phyloP scores from a whole-genome alignment of 140 eudicot genomes.

The Bidens hawaiensis region DNA sequence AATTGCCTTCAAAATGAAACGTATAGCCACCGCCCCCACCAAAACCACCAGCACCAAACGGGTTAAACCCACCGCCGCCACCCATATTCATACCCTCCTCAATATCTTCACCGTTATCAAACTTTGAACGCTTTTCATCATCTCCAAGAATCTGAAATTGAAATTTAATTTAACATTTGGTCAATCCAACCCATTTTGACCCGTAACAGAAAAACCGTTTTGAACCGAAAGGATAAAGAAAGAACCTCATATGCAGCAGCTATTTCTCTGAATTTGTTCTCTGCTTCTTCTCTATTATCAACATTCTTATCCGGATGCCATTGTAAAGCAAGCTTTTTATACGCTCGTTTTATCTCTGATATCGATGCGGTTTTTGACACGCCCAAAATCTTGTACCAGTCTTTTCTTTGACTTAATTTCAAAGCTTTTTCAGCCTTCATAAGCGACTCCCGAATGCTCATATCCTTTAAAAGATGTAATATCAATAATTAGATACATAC shows the following conservation, averaged over 20 bases:
- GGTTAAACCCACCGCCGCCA: conserved; percentile 86
- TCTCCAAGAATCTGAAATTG: conserved; percentile 61
- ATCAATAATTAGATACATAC: conserved; percentile 3
- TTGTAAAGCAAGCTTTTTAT: conserved; percentile 88
- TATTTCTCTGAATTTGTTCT: conserved; percentile 82
- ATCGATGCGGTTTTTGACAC: conserved; percentile 73
- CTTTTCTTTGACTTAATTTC: conserved; percentile 92
- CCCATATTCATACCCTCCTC: conserved; percentile 85
- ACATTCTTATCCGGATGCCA: conserved; percentile 99
- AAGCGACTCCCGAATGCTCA: conserved; percentile 65
- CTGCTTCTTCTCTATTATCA: conserved; percentile 97
- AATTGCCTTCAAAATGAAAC: conserved; percentile 95
- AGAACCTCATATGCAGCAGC: conserved; percentile 98
- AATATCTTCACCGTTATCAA: conserved; percentile 72
- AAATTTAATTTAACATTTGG: background rate
- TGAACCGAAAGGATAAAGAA: conserved; percentile 22
- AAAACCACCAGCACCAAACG: conserved; percentile 90
- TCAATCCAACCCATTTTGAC: background rate
- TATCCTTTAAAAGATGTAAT: conserved; percentile 52
- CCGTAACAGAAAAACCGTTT: conserved; percentile 29
- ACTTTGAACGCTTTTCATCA: conserved; percentile 63
- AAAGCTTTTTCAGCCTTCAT: conserved; percentile 81
- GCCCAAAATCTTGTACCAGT: conserved; percentile 95
- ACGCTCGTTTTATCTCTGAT: conserved; percentile 84
- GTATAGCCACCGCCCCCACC: conserved; percentile 54